A percentile compares a stretch with the other conserved stretches of the same genome.
Evolutionary conservation across 2,329 filamentous ascomycete species (phyloP).

Genomic region (Lasiodiplodia sp.): DNA sequence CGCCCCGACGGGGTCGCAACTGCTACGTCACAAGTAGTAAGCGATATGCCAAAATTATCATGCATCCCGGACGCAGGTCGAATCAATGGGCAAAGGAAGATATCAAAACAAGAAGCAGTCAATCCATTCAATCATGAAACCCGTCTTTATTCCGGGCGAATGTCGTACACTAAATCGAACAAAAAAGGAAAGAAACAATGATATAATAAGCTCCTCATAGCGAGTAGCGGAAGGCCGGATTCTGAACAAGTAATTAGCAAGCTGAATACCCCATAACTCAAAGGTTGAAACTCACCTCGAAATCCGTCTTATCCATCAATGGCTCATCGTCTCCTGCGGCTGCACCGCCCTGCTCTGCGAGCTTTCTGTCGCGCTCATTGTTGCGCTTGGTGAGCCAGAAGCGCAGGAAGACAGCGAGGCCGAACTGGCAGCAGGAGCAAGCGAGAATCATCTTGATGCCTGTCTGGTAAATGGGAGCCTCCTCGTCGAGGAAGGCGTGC

Average conservation of each 20-base stretch:
- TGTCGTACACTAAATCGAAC: not conserved
- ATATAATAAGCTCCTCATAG: slow-evolving; percentile 14
- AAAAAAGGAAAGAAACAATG: not conserved
- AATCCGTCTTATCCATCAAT: slow-evolving; percentile 25
- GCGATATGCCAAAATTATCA: not conserved
- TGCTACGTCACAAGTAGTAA: not conserved
- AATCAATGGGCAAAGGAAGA: not conserved
- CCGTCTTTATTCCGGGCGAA: not conserved
- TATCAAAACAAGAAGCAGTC: not conserved
- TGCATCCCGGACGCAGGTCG: not conserved
- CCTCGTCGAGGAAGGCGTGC: slow-evolving; percentile 54
- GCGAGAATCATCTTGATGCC: slow-evolving; percentile 61
- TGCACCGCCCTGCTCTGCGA: slow-evolving; percentile 2
- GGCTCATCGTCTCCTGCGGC: not conserved
- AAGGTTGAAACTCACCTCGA: slow-evolving; percentile 17
- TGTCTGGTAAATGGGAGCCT: slow-evolving; percentile 59
- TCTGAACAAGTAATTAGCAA: slow-evolving; percentile 2
- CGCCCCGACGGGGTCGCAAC: not conserved
- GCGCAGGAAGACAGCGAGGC: slow-evolving; percentile 46
- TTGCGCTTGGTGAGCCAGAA: slow-evolving; percentile 48
- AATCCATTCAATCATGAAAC: not conserved
- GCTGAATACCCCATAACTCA: not conserved
- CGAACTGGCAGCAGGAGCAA: slow-evolving; percentile 54
- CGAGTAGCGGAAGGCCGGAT: slow-evolving; percentile 27
- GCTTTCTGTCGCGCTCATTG: slow-evolving; percentile 45